Percentiles rank a stretch among this genome's conserved stretches.
Evolutionary conservation across 371 early-diverging fungal species (phyloP).

Genomic region (Syncephalis plumigaleata): DNA sequence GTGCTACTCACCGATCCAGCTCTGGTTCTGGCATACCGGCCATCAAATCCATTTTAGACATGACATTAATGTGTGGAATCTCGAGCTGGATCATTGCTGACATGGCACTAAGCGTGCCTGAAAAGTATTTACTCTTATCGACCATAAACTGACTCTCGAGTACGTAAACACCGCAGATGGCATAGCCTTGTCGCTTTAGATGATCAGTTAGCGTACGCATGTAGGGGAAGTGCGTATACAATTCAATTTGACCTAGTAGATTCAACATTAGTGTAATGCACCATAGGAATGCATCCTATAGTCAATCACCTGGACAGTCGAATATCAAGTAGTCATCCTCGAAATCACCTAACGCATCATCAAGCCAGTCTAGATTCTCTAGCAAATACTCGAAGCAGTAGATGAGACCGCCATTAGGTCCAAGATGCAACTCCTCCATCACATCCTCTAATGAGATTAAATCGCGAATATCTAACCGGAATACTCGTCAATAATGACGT

Average conservation of each 20-base stretch:
- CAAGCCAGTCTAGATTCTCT: conserved; percentile 92
- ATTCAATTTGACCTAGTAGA: conserved; percentile 76
- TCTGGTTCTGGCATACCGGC: conserved; percentile 19
- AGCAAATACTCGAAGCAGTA: conserved; percentile 78
- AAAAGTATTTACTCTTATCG: conserved; percentile 88
- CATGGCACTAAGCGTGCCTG: conserved; percentile 84
- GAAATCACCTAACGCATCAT: conserved; percentile 77
- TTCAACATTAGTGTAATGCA: conserved; percentile 1
- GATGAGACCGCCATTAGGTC: conserved; percentile 98
- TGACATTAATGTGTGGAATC: conserved; percentile 91
- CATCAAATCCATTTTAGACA: conserved; percentile 95
- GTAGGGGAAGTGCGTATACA: conserved; percentile 96
- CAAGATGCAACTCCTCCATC: conserved; percentile 92
- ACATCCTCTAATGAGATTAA: conserved; percentile 94
- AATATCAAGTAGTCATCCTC: conserved; percentile 93
- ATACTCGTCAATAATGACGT: not conserved
- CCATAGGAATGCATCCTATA: not conserved
- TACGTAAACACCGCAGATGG: conserved; percentile 81
- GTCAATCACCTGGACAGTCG: conserved; percentile 83
- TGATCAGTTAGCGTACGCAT: conserved; percentile 68
- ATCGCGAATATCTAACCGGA: conserved; percentile 84
- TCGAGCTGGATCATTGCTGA: conserved; percentile 92
- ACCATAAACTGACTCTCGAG: conserved; percentile 89
- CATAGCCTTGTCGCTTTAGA: conserved; percentile 46
- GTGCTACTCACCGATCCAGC: conserved; percentile 28